Conservation (phyloP, 1,284 basidiomycete genomes). For the Ceratobasidium sp. region DNA sequence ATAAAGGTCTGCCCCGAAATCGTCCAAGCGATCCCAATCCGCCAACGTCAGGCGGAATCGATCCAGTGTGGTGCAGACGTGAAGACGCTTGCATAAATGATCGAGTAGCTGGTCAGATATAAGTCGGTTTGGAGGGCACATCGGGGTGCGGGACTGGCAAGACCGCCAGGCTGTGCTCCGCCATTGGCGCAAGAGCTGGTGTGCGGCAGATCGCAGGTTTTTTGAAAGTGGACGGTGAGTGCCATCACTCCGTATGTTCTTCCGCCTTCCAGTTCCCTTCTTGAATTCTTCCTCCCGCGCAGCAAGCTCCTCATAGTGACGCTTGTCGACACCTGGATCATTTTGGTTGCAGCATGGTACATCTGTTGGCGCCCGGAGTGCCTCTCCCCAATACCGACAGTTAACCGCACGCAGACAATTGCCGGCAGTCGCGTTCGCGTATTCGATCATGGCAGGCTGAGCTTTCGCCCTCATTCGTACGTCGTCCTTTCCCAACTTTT, state of each 20-base stretch:
- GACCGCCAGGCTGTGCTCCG: background rate
- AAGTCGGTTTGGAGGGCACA: background rate
- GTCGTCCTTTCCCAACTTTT: background rate
- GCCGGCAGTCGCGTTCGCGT: background rate
- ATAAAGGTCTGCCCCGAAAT: background rate
- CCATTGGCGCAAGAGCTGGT: background rate
- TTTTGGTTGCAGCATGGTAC: constrained; percentile 7
- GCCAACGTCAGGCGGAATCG: background rate
- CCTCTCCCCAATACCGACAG: background rate
- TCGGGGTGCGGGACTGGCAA: background rate
- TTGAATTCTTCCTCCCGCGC: background rate
- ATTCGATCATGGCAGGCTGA: background rate
- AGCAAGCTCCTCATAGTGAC: background rate
- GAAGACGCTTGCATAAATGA: background rate
- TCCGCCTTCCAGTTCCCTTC: background rate
- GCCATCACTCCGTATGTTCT: background rate
- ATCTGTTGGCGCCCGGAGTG: background rate
- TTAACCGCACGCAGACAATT: background rate
- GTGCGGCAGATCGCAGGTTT: background rate
- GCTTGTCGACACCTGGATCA: background rate
- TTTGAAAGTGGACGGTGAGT: background rate
- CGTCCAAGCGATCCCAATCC: background rate
- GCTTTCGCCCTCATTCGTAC: background rate
- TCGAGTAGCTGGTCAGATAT: background rate
- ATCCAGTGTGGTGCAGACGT: background rate